phyloP scores from a whole-genome alignment of 768 basidiomycete species.

The Sistotremastrum suecicum region DNA sequence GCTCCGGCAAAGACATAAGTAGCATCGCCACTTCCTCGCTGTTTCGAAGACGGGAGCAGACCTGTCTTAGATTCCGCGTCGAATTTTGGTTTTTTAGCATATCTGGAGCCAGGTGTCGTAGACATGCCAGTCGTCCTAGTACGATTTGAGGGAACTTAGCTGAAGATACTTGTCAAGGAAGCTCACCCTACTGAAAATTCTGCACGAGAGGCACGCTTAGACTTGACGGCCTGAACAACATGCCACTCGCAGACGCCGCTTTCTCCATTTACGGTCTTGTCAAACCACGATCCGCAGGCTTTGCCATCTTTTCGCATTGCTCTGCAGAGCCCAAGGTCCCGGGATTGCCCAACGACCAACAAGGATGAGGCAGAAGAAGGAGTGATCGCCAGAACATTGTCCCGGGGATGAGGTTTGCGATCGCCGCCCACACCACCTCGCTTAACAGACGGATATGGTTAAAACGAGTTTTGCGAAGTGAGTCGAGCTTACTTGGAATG shows the following conservation, averaged over 20 bases:
- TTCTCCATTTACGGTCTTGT: constrained; percentile 45
- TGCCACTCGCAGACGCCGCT: constrained; percentile 89
- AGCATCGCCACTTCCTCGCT: constrained; percentile 21
- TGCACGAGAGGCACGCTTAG: constrained; percentile 57
- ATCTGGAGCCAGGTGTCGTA: constrained; percentile 22
- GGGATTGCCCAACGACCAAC: constrained; percentile 71
- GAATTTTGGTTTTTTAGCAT: constrained; percentile 40
- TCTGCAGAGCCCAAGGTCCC: constrained; percentile 76
- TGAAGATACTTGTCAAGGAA: background rate
- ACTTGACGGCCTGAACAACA: constrained; percentile 65
- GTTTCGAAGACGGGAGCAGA: constrained; percentile 38
- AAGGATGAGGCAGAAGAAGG: constrained; percentile 73
- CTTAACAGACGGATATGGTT: constrained; percentile 7
- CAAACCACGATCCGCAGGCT: constrained; percentile 77
- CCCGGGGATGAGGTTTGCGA: constrained; percentile 52
- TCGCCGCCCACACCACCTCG: constrained; percentile 5
- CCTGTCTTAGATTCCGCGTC: constrained; percentile 70
- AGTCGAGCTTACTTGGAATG: constrained; percentile 49
- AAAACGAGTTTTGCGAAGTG: background rate
- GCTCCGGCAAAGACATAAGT: constrained; percentile 80
- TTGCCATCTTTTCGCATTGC: constrained; percentile 71
- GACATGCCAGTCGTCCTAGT: constrained; percentile 65
- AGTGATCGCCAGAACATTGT: constrained; percentile 76
- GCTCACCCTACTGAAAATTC: constrained; percentile 79
- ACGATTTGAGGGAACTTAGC: background rate